Conservation (phyloP, 805 yeast species). For the Candida lessepsii region DNA sequence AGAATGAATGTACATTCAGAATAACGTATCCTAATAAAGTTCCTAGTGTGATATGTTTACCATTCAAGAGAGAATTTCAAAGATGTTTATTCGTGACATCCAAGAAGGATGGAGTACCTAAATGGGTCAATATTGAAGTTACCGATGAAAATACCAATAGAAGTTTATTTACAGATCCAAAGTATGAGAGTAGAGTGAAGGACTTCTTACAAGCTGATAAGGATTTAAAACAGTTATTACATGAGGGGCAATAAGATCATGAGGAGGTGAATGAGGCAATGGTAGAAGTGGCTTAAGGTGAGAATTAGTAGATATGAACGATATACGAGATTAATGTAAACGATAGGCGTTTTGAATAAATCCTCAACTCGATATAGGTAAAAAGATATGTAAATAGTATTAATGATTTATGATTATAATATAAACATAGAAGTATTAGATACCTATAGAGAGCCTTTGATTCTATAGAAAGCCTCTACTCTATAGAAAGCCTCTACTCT, state of each 20-base stretch:
- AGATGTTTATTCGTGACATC: constrained; percentile 32
- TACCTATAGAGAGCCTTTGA: no score
- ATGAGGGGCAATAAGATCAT: constrained; percentile 8
- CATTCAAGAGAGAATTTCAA: constrained; percentile 42
- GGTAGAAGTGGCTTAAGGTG: no score
- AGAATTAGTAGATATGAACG: no score
- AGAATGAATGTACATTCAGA: constrained; percentile 43
- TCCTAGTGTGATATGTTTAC: constrained; percentile 41
- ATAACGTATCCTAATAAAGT: constrained; percentile 23
- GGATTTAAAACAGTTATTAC: constrained; percentile 35
- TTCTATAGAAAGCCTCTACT: no score
- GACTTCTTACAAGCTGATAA: constrained; percentile 39
- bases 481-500: no score
- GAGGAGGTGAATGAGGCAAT: no score
- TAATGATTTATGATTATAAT: no score
- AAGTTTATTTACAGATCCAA: constrained; percentile 21
- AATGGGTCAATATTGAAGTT: constrained; percentile 41
- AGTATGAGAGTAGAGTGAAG: constrained; percentile 26
- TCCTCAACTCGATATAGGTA: no score
- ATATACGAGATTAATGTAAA: no score
- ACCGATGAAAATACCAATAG: constrained; percentile 35
- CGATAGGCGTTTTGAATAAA: no score
- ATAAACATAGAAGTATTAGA: no score
- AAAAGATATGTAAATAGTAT: no score
- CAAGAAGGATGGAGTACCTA: constrained; percentile 13